These are phyloP conservation scores for Dendrocalamus latiflorus DNA, from an alignment of 202 grass and related monocot species.

Conservation along the genomic window DNA sequence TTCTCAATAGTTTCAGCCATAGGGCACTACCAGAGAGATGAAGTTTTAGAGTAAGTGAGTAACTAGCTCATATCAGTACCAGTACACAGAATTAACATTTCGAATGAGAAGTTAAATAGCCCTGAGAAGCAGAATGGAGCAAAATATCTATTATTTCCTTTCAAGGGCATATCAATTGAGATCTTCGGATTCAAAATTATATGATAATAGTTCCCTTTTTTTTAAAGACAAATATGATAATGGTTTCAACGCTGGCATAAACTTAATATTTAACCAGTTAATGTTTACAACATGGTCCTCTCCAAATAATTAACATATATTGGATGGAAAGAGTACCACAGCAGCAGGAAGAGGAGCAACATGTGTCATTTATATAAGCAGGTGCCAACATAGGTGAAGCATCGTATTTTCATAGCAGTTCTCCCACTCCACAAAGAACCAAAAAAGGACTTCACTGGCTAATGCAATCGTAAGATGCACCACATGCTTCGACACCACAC, in stretches of 20 bases:
- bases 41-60: background rate
- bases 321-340: background rate
- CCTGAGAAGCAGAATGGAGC: background rate
- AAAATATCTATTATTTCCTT: background rate
- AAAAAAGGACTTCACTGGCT: background rate
- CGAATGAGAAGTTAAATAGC: background rate
- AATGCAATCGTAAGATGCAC: background rate
- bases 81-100: background rate
- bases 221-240: background rate
- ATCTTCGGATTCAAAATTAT: background rate
- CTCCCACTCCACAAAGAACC: background rate
- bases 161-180: background rate
- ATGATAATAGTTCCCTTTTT: background rate
- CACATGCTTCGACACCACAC: background rate
- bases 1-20: background rate
- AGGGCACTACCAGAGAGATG: background rate
- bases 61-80: background rate
- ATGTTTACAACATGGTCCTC: background rate
- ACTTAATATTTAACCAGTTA: too few relatives aligned
- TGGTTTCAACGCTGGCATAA: too few relatives aligned
- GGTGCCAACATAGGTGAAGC: background rate
- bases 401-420: background rate
- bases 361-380: background rate
- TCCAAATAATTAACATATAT: too few relatives aligned
- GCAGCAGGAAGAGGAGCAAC: background rate